Base-by-base conservation (phyloP, 768 basidiomycete genomes). In the Fistulinella prunicolor region DNA sequence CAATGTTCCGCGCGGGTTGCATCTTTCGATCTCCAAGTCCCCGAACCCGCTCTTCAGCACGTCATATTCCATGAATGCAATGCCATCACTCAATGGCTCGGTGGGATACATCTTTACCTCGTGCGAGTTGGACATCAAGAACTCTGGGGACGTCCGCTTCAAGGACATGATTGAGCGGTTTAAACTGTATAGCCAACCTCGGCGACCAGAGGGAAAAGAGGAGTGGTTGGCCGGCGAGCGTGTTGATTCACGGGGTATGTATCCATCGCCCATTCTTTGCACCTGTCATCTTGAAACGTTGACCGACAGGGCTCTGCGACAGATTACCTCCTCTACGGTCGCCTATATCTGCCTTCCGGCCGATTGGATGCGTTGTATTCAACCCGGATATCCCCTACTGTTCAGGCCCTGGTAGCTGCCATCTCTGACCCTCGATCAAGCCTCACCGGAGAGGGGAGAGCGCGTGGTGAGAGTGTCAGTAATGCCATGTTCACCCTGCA, bases 261-360 rank as follows among this genome's bases (percentile, higher is more conserved):
- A 35, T 49, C 77, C 65, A 9, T 38, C 7, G 20, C 2, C 24
- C 40, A 35, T 14, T 20, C 23, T 42, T 35, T 24, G 29, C 20
- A 21, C 37, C 17, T 26, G 28, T 42, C 50, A 49, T 45, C 32
- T 54, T 51, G 48, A 47, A 50, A 47, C 49, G 51, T 45, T 65
- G 58, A 65, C 54, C 47, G 36, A 49, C 52, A 51, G 54, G 50
- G 45, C 24, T 29, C 19, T 32, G 48, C 38, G 34, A 47, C 55
- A 94, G 95, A 97, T 68, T 98, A 94, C 66, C 79, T 98, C 32
- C 74, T 97, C 20, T 97, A 95, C 64, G 95, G 95, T 14, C 83
- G 93, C 4, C 75, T 94, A 34, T 92, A 95, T 66, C 78, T 96
- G 5, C 94, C 95, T 1, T 86, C 89, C 0, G 84, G 92, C 9